Evolutionary conservation across 2,329 filamentous ascomycete genomes (phyloP).

Genomic region (Pseudogymnoascus sp.): DNA sequence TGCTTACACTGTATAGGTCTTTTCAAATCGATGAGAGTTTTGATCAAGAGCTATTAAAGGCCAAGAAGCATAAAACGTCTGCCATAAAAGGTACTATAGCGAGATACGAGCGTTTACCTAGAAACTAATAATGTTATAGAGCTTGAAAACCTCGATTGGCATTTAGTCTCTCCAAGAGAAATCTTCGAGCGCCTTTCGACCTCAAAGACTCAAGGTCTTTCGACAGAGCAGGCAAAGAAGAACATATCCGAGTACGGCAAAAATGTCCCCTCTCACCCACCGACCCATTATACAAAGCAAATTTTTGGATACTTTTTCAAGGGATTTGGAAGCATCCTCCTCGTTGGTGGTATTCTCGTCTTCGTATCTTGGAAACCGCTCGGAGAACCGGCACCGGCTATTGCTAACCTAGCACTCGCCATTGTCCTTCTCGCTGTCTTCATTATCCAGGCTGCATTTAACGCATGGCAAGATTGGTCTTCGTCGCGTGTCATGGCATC

Average conservation of each 20-base stretch:
- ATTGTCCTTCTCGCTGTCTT: constrained; percentile 67
- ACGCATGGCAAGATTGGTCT: constrained; percentile 67
- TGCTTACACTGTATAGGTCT: constrained; percentile 24
- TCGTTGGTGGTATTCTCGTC: constrained; percentile 62
- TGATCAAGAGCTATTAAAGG: constrained; percentile 35
- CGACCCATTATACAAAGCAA: constrained; percentile 50
- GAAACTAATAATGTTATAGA: constrained; percentile 34
- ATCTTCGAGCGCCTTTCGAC: constrained; percentile 52
- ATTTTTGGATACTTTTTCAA: constrained; percentile 67
- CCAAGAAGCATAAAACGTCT: constrained; percentile 36
- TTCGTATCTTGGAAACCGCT: constrained; percentile 72
- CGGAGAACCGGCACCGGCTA: constrained; percentile 56
- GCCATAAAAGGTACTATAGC: constrained; percentile 36
- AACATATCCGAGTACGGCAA: constrained; percentile 53
- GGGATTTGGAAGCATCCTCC: constrained; percentile 65
- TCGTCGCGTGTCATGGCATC: constrained; percentile 70
- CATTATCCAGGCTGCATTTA: constrained; percentile 61
- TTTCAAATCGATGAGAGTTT: constrained; percentile 50
- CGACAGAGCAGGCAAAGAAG: constrained; percentile 46
- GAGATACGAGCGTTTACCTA: neutral
- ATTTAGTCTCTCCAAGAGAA: constrained; percentile 50
- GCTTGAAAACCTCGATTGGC: constrained; percentile 60
- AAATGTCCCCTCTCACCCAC: constrained; percentile 60
- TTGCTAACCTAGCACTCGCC: constrained; percentile 64
- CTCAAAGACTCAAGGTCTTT: constrained; percentile 51